A percentile compares a stretch with the other conserved stretches of the same genome.
These are phyloP conservation scores for Tolypocladium nubicola DNA, from an alignment of 2,329 filamentous ascomycete species.

Conservation along the genomic window DNA sequence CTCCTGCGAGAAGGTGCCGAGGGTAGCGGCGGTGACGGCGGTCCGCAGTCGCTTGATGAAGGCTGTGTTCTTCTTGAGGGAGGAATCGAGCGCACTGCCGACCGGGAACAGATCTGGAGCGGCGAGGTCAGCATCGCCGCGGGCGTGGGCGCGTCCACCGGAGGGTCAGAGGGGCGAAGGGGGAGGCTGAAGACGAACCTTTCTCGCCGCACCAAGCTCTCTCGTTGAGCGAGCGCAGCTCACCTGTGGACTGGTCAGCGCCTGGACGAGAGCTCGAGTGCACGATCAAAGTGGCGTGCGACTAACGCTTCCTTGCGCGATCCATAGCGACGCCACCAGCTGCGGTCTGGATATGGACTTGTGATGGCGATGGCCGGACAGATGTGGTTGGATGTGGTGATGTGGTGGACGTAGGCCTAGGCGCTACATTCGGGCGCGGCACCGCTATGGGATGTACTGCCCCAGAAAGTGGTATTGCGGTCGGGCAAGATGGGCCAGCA, in stretches of 20 bases:
- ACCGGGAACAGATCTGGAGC: constrained; percentile 59
- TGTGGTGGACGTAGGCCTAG: constrained; percentile 4
- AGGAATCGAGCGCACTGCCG: constrained; percentile 76
- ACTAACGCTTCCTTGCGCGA: constrained; percentile 53
- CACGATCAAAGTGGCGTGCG: background rate
- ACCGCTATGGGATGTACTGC: constrained; percentile 31
- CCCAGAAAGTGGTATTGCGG: constrained; percentile 22
- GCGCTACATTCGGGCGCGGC: constrained; percentile 36
- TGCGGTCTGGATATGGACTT: background rate
- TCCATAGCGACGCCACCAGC: constrained; percentile 40
- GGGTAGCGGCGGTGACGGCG: constrained; percentile 68
- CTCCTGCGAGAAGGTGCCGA: constrained; percentile 78
- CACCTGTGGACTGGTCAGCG: constrained; percentile 45
- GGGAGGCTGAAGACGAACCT: constrained; percentile 41
- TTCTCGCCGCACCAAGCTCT: constrained; percentile 81
- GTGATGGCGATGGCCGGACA: background rate
- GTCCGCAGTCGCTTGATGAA: constrained; percentile 96
- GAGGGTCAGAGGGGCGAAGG: background rate
- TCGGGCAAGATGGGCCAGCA: constrained; percentile 26
- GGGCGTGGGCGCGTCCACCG: background rate
- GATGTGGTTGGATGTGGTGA: background rate
- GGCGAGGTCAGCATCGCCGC: constrained; percentile 7
- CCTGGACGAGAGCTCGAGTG: background rate
- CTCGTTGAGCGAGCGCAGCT: constrained; percentile 81
- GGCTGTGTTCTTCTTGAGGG: constrained; percentile 94